These are phyloP conservation scores for Pichia sp. DNA, from an alignment of 1,139 yeast genomes.

Conservation along the genomic window DNA sequence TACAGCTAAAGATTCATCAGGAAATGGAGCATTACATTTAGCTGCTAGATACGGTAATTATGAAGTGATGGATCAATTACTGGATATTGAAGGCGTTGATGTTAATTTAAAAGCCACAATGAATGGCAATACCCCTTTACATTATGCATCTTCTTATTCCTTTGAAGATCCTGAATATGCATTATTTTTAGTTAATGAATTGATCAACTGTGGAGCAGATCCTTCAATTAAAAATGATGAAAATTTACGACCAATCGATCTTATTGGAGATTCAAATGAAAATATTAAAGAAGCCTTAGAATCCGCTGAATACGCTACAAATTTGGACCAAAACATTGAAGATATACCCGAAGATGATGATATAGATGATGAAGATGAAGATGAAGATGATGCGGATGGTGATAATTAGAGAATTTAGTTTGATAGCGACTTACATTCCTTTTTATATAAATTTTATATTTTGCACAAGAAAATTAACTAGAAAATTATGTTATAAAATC, in stretches of 20 bases:
- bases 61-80: slow-evolving; percentile 74
- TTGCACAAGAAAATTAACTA: not conserved
- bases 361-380: slow-evolving; percentile 23
- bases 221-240: slow-evolving; percentile 50
- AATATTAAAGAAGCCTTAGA: slow-evolving; percentile 58
- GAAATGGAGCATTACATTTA: slow-evolving; percentile 78
- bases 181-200: slow-evolving; percentile 65
- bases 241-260: slow-evolving; percentile 71
- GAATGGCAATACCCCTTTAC: slow-evolving; percentile 86
- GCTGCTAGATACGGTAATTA: slow-evolving; percentile 78
- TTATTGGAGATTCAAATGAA: slow-evolving; percentile 43
- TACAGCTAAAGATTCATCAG: slow-evolving; percentile 64
- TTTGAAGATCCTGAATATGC: slow-evolving; percentile 83
- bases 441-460: too few species aligned
- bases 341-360: slow-evolving; percentile 18
- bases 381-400: slow-evolving; percentile 16
- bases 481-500: not conserved
- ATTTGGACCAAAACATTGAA: slow-evolving; percentile 19
- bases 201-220: slow-evolving; percentile 90
- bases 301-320: slow-evolving; percentile 57
- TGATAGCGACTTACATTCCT: too few species aligned
- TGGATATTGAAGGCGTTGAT: slow-evolving; percentile 88
- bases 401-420: not conserved
- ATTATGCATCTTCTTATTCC: slow-evolving; percentile 73
- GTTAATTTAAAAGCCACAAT: slow-evolving; percentile 69